Evolutionary conservation across 2,329 filamentous ascomycete genomes (phyloP).

Genomic region (Fusarium bulbicola): DNA sequence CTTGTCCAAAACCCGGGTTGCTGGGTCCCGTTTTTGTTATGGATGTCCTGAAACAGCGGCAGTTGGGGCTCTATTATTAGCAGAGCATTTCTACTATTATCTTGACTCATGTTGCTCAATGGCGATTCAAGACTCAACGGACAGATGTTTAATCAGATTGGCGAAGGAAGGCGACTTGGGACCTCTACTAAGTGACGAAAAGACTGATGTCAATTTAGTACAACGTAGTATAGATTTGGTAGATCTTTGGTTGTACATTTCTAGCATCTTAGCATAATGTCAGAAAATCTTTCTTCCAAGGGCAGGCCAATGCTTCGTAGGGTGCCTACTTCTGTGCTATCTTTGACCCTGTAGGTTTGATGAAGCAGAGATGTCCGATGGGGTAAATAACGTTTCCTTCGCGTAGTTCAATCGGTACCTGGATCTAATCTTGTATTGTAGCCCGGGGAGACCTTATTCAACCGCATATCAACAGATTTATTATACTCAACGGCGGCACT

Average conservation of each 20-base stretch:
- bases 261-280: not conserved
- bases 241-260: not conserved
- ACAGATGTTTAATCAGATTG: not conserved
- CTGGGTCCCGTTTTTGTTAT: conserved; percentile 7
- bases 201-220: not conserved
- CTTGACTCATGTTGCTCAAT: not conserved
- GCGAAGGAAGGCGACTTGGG: not conserved
- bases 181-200: not conserved
- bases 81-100: not conserved
- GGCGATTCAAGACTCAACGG: not conserved
- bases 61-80: not conserved
- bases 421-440: not conserved
- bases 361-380: not conserved
- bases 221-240: not conserved
- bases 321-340: no score
- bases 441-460: not conserved
- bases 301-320: not conserved
- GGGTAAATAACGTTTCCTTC: not conserved
- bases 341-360: no score
- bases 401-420: not conserved
- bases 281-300: not conserved
- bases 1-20: not conserved
- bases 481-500: not conserved
- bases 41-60: not conserved
- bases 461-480: not conserved